Percentiles rank a stretch among this genome's conserved stretches.
Conservation (phyloP, 2,329 filamentous ascomycete species). For the Pezicula carpinea region DNA sequence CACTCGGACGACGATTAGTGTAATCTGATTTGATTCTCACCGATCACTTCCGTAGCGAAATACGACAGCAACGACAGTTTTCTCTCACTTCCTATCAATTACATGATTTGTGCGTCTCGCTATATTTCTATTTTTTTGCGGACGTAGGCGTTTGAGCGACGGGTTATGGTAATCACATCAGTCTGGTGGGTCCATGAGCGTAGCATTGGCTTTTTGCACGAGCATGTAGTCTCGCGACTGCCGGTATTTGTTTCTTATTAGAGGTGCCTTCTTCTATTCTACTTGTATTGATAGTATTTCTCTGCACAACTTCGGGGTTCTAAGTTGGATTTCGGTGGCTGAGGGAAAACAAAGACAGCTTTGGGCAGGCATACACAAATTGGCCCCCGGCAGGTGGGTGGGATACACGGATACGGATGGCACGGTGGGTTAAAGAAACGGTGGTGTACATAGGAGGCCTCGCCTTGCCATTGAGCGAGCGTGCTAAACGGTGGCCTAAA, state of each 20-base stretch:
- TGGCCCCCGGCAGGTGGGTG: too few species aligned
- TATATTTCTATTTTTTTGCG: conserved; percentile 8
- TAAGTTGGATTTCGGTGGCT: too few species aligned
- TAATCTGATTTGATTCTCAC: neutral
- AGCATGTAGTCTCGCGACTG: conserved; percentile 1
- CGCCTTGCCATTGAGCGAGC: too few species aligned
- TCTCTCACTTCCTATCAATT: conserved; percentile 11
- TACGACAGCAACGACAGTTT: conserved; percentile 20
- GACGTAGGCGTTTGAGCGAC: conserved; percentile 16
- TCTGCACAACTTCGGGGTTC: too few species aligned
- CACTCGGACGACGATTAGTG: conserved; percentile 31
- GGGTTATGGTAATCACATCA: conserved; percentile 8
- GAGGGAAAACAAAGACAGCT: too few species aligned
- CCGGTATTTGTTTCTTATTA: conserved; percentile 4
- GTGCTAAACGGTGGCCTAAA: too few species aligned
- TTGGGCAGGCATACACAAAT: too few species aligned
- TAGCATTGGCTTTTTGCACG: conserved; percentile 2
- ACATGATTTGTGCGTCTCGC: conserved; percentile 19
- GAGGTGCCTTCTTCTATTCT: conserved; percentile 1
- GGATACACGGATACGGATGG: too few species aligned
- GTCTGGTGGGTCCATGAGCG: conserved; percentile 2
- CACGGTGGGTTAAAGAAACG: too few species aligned
- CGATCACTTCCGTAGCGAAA: conserved; percentile 2
- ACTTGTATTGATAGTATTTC: conserved; percentile 4
- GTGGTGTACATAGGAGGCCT: too few species aligned